Evolutionary conservation across 148 eudicot genomes (phyloP).

Genomic region (Spergularia bocconei): DNA sequence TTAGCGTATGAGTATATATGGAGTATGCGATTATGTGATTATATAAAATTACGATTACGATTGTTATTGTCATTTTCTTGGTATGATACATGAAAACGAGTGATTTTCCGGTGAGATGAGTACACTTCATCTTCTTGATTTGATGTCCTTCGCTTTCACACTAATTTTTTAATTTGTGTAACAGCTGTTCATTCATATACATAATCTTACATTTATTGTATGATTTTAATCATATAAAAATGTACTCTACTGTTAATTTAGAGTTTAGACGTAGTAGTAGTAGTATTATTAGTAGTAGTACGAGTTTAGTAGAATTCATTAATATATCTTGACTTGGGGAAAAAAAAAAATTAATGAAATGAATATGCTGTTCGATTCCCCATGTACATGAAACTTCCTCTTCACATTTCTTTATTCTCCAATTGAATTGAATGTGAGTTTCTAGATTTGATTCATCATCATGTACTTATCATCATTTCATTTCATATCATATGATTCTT

Average conservation of each 20-base stretch:
- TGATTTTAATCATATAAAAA: no score
- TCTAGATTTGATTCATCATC: slow-evolving; percentile 24
- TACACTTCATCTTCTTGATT: slow-evolving; percentile 22
- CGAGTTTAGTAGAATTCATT: background rate
- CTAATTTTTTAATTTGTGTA: background rate
- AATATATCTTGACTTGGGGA: slow-evolving; percentile 5
- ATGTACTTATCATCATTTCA: background rate
- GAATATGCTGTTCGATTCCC: slow-evolving; percentile 31
- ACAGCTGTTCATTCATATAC: background rate
- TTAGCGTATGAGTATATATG: no score
- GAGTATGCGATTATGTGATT: background rate
- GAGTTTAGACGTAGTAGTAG: no score
- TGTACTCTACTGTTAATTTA: no score
- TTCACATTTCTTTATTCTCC: background rate
- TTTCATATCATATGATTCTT: no score
- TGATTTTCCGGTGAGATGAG: slow-evolving; percentile 19
- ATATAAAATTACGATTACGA: background rate
- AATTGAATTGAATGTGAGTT: background rate
- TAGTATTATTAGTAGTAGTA: slow-evolving; percentile 3
- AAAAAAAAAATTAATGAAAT: slow-evolving; percentile 17
- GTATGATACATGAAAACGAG: slow-evolving; percentile 20
- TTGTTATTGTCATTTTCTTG: background rate
- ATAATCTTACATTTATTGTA: background rate
- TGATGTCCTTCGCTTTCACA: slow-evolving; percentile 8
- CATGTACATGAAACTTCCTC: slow-evolving; percentile 33